These are phyloP conservation scores for Penicillium sp. DNA, from an alignment of 2,329 filamentous ascomycete species.

Conservation along the genomic window DNA sequence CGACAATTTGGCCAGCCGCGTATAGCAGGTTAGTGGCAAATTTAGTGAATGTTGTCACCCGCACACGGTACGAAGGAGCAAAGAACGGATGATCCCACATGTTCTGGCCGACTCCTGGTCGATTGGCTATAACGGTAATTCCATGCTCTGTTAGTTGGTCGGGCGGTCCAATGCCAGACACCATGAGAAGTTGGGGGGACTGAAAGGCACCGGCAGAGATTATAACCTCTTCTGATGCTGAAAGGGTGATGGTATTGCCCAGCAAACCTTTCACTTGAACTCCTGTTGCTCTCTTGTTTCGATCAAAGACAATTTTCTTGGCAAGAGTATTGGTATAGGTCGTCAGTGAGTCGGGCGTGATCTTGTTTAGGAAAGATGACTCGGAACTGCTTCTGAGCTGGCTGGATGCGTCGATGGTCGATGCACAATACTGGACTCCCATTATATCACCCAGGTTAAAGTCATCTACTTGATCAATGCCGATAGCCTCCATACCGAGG, in stretches of 20 bases:
- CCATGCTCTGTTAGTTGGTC: slow-evolving; percentile 23
- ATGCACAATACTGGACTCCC: slow-evolving; percentile 41
- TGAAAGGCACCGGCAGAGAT: slow-evolving; percentile 54
- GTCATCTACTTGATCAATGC: slow-evolving; percentile 36
- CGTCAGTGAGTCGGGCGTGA: slow-evolving; percentile 32
- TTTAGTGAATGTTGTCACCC: slow-evolving; percentile 24
- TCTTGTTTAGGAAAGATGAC: slow-evolving; percentile 35
- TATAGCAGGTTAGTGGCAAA: slow-evolving; percentile 16
- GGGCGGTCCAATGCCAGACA: slow-evolving; percentile 49
- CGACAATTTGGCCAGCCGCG: slow-evolving; percentile 10
- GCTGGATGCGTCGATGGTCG: slow-evolving; percentile 25
- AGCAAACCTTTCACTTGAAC: slow-evolving; percentile 33
- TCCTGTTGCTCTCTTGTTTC: slow-evolving; percentile 41
- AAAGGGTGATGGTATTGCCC: slow-evolving; percentile 35
- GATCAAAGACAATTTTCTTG: slow-evolving; percentile 44
- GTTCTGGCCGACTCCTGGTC: slow-evolving; percentile 38
- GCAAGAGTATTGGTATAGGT: slow-evolving; percentile 45
- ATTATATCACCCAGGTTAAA: slow-evolving; percentile 45
- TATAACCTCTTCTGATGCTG: slow-evolving; percentile 50
- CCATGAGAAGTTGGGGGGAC: slow-evolving; percentile 52
- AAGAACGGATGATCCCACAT: slow-evolving; percentile 37
- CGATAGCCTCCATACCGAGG: slow-evolving; percentile 41
- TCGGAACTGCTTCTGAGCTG: slow-evolving; percentile 32
- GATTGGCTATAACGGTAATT: slow-evolving; percentile 29
- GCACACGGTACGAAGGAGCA: slow-evolving; percentile 28